Conservation (phyloP, 495 filamentous ascomycete genomes). For the Annulohypoxylon bovei region DNA sequence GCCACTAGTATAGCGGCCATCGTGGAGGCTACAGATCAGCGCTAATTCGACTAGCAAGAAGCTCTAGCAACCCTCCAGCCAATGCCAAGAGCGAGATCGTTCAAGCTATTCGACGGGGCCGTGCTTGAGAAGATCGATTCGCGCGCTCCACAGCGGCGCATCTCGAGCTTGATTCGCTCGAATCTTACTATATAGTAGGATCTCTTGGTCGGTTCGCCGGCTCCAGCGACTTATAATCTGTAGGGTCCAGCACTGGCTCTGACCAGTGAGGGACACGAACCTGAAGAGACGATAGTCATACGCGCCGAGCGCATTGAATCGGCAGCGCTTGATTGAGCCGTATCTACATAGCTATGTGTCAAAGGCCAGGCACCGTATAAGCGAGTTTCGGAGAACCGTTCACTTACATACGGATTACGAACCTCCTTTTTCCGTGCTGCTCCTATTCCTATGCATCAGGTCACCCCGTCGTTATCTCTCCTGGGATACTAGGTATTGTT, state of each 20-base stretch:
- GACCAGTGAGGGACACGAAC: constrained; percentile 29
- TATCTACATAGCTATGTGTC: constrained; percentile 31
- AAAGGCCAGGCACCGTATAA: constrained; percentile 15
- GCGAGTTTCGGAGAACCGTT: constrained; percentile 30
- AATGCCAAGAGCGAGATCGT: constrained; percentile 44
- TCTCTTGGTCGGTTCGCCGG: constrained; percentile 18
- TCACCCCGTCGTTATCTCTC: constrained; percentile 2
- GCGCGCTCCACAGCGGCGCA: constrained; percentile 21
- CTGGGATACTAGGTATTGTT: background rate
- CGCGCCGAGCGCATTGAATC: constrained; percentile 27
- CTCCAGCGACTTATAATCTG: constrained; percentile 22
- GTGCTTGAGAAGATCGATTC: constrained; percentile 41
- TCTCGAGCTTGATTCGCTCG: constrained; percentile 32
- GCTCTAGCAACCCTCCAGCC: constrained; percentile 24
- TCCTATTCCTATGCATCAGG: constrained; percentile 27
- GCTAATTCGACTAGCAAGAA: constrained; percentile 34
- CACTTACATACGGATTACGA: constrained; percentile 21
- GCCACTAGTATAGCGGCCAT: constrained; percentile 23
- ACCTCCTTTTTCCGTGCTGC: constrained; percentile 4
- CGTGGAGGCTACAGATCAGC: constrained; percentile 40
- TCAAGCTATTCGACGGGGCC: constrained; percentile 35
- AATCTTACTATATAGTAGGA: background rate
- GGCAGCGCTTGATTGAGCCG: constrained; percentile 22
- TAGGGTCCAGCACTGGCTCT: constrained; percentile 23
- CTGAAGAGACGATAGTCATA: constrained; percentile 15